Percentiles rank a stretch among this genome's conserved stretches.
These are phyloP conservation scores for Kitagawia praeruptora DNA, from an alignment of 129 eudicot genomes.

Conservation along the genomic window DNA sequence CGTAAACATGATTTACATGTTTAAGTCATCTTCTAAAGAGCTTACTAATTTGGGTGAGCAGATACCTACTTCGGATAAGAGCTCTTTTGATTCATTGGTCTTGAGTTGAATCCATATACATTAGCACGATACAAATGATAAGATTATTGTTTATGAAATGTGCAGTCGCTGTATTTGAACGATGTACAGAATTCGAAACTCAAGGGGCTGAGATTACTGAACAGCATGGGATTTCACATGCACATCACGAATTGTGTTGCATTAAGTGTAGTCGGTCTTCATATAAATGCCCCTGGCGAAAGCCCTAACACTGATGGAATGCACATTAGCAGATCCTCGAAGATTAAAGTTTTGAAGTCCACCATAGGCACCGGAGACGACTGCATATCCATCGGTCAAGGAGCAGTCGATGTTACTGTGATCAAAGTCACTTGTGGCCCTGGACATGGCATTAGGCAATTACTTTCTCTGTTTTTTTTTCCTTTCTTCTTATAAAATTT, in stretches of 20 bases:
- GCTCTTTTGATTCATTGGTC: neutral
- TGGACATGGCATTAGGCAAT: slow-evolving; percentile 63
- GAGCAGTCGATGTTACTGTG: slow-evolving; percentile 31
- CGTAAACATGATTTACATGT: neutral
- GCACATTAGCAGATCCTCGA: slow-evolving; percentile 37
- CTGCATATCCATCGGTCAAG: slow-evolving; percentile 52
- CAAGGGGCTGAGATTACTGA: slow-evolving; percentile 15
- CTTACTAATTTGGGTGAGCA: neutral
- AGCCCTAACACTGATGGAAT: slow-evolving; percentile 63
- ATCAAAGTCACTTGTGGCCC: slow-evolving; percentile 47
- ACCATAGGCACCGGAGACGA: slow-evolving; percentile 48
- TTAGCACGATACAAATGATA: neutral
- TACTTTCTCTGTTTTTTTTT: neutral
- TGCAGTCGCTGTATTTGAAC: slow-evolving; percentile 37
- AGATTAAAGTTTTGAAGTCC: slow-evolving; percentile 15
- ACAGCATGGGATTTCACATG: slow-evolving; percentile 59
- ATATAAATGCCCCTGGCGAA: slow-evolving; percentile 33
- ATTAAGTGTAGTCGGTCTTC: slow-evolving; percentile 15
- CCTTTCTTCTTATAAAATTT: neutral
- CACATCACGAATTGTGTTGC: slow-evolving; percentile 17
- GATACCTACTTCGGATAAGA: neutral
- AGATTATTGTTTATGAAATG: neutral
- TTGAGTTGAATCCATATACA: neutral
- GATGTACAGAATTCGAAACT: slow-evolving; percentile 24
- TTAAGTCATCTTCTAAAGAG: neutral